phyloP scores from a whole-genome alignment of 495 filamentous ascomycete species.

The Stereocaulon alpinum region DNA sequence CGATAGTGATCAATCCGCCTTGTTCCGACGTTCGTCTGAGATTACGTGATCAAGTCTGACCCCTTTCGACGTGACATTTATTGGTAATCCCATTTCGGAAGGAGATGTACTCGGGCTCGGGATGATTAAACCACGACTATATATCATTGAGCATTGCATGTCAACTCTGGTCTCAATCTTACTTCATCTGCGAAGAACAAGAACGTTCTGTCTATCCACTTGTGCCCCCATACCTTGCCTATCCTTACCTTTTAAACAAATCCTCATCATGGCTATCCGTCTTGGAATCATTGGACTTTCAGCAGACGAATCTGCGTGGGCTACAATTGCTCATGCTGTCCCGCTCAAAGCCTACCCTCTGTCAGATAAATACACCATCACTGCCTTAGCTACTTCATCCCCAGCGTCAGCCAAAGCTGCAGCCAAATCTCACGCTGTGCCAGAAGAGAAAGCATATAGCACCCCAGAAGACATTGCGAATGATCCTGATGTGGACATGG shows the following conservation, averaged over 20 bases:
- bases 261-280: conserved; percentile 27
- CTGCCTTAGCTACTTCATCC: conserved; percentile 50
- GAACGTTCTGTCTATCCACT: too few species aligned
- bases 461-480: conserved; percentile 38
- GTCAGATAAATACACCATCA: conserved; percentile 38
- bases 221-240: too few species aligned
- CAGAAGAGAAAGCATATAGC: conserved; percentile 40
- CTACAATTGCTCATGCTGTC: conserved; percentile 47
- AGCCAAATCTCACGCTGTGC: conserved; percentile 36
- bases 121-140: too few species aligned
- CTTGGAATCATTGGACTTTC: conserved; percentile 51
- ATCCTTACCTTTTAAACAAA: not conserved
- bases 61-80: too few species aligned
- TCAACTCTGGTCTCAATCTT: too few species aligned
- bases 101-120: too few species aligned
- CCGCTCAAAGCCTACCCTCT: conserved; percentile 29
- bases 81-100: too few species aligned
- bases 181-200: too few species aligned
- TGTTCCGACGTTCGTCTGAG: too few species aligned
- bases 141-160: too few species aligned
- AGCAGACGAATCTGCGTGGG: conserved; percentile 37
- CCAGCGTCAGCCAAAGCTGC: conserved; percentile 38
- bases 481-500: conserved; percentile 49
- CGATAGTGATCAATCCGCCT: too few species aligned
- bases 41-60: too few species aligned